Conservation (phyloP, 2,329 filamentous ascomycete species). For the Xylaria sp. region DNA sequence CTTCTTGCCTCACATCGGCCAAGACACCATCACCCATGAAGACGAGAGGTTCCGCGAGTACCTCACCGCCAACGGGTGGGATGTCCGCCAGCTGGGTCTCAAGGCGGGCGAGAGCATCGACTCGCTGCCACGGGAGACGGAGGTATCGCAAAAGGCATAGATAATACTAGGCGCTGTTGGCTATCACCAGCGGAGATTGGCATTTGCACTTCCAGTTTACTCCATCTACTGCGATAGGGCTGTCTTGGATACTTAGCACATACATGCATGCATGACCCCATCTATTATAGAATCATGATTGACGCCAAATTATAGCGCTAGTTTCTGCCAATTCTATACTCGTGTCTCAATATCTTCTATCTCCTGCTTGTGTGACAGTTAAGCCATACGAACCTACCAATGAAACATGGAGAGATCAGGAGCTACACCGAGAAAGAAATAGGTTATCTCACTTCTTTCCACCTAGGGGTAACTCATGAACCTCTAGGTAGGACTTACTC, state of each 20-base stretch:
- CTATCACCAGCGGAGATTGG: not conserved
- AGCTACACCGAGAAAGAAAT: not conserved
- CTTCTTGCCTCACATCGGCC: constrained; percentile 79
- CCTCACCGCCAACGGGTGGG: constrained; percentile 79
- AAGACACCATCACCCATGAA: constrained; percentile 85
- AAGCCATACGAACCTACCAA: not conserved
- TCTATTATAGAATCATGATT: constrained; percentile 6
- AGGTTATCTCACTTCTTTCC: not conserved
- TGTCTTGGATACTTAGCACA: constrained; percentile 6
- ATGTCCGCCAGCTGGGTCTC: constrained; percentile 68
- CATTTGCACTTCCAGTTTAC: not conserved
- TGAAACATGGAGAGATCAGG: not conserved
- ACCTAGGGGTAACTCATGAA: not conserved
- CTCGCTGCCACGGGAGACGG: constrained; percentile 31
- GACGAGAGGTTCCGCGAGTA: constrained; percentile 80
- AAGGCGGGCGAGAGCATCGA: constrained; percentile 52
- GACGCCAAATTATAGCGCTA: constrained; percentile 12
- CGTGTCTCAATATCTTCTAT: too few relatives aligned
- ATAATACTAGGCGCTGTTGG: not conserved
- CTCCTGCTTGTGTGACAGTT: not conserved
- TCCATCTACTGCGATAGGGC: not conserved
- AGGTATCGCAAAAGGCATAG: constrained; percentile 25
- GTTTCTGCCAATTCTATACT: not conserved
- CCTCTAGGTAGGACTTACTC: too few relatives aligned
- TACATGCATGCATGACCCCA: not conserved